Evolutionary conservation across 805 yeast species (phyloP), one percentile per base, ranked within the genome.

Genomic region (Metschnikowia vanudenii): DNA sequence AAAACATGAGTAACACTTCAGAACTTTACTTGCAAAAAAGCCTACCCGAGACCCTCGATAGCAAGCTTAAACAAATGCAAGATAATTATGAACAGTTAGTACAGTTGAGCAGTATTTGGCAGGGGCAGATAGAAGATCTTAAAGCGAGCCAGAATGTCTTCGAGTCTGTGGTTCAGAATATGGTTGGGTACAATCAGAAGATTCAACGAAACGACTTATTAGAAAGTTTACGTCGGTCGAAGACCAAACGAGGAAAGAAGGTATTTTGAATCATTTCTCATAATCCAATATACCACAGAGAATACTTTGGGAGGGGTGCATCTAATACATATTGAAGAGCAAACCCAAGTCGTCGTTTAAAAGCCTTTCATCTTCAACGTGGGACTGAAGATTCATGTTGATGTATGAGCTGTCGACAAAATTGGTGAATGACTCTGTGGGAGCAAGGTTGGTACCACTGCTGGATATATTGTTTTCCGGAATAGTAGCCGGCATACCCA

Each of bases 171-270:
- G 90, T 94, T 35, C 96, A 89, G 60, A 90, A 88, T 57, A 69
- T 91, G 55, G 87, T 91, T 13, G 97, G 96, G 7, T 90, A 91
- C 61, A 86, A 96, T 6, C 97, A 94, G 63, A 80, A 88, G 56
- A 57, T 85, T 41, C 78, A 86, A 55, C 73, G 92, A 41, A 69
- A 71, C 35, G 75, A 71, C 50, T 58, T 72, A 20, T 50, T 68
- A 39, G 71, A 58, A 44, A 61, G 62, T 45, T 59, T 71, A 53
- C 61, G 62, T 35, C 57, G 60, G 44, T 50, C 65, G 5, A 67
- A 64, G 45, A 52, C 44, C 40, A 63, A 58, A 46, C 39, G 48
- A 6, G 51, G 53, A 24, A 53, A 52, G 31, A 51, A 47, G 48
- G 52, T 50, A 40, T 52, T 44, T 37, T 51, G 13, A 36, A 11